Conservation (phyloP, 257 asterid species). For the Solanum rostratum region DNA sequence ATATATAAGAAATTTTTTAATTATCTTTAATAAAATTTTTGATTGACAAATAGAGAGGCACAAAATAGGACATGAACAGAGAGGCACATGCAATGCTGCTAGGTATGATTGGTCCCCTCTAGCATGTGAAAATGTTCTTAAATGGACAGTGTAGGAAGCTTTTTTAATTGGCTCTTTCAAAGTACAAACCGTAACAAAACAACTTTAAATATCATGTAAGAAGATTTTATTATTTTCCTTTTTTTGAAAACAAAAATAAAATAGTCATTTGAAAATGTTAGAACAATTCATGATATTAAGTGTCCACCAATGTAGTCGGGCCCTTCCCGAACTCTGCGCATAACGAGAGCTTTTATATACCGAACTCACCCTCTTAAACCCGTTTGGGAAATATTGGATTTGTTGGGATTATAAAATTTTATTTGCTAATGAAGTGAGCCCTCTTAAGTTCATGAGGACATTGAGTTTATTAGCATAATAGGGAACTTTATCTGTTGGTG, state of each 20-base stretch:
- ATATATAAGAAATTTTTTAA: too few relatives aligned
- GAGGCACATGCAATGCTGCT: background rate
- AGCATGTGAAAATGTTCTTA: background rate
- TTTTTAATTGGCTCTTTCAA: background rate
- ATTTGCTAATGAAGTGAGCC: background rate
- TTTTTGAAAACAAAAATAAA: background rate
- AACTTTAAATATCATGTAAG: background rate
- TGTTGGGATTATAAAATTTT: too few relatives aligned
- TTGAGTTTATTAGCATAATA: background rate
- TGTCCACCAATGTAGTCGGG: background rate
- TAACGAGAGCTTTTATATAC: too few relatives aligned
- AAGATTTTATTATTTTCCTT: background rate
- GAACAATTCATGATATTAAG: background rate
- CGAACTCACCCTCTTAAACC: background rate
- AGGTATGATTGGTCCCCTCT: background rate
- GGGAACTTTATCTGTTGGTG: background rate
- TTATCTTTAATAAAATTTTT: background rate
- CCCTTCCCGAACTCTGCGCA: too few relatives aligned
- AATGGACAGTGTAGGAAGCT: background rate
- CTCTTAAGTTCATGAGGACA: background rate
- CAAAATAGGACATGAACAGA: background rate
- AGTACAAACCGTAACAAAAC: background rate
- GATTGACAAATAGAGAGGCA: background rate
- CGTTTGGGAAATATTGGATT: background rate
- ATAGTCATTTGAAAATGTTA: background rate